Evolutionary conservation across 1,284 basidiomycete genomes (phyloP).

Genomic region (Clitocybe nebularis): DNA sequence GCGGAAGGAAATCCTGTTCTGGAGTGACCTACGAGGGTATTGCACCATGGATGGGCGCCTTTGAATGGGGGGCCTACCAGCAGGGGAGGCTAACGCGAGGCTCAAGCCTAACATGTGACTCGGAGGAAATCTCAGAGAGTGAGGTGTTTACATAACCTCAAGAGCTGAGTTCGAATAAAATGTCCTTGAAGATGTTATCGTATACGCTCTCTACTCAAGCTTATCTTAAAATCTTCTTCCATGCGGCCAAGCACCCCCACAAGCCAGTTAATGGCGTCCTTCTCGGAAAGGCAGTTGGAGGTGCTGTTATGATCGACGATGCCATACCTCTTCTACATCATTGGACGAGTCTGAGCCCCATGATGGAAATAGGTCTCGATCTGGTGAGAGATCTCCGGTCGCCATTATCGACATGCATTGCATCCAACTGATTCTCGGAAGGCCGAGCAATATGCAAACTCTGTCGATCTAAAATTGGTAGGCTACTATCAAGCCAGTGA

Average conservation of each 20-base stretch:
- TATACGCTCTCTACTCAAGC: slow-evolving; percentile 52
- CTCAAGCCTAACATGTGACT: too few relatives aligned
- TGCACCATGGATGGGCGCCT: too few relatives aligned
- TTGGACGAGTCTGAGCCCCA: slow-evolving; percentile 74
- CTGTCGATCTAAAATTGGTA: slow-evolving; percentile 45
- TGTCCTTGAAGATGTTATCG: slow-evolving; percentile 35
- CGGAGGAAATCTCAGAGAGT: too few relatives aligned
- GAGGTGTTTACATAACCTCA: too few relatives aligned
- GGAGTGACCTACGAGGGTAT: too few relatives aligned
- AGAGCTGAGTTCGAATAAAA: too few relatives aligned
- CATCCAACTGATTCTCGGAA: slow-evolving; percentile 21
- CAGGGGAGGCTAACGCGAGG: too few relatives aligned
- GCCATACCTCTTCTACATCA: slow-evolving; percentile 73
- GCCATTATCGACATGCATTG: not conserved
- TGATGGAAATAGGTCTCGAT: slow-evolving; percentile 78
- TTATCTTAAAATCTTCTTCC: slow-evolving; percentile 65
- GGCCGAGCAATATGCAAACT: slow-evolving; percentile 55
- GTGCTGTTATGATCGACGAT: slow-evolving; percentile 48
- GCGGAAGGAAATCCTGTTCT: too few relatives aligned
- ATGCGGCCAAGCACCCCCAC: slow-evolving; percentile 72
- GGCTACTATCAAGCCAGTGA: slow-evolving; percentile 75
- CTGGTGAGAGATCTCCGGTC: slow-evolving; percentile 42
- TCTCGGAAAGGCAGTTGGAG: slow-evolving; percentile 41
- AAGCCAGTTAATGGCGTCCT: slow-evolving; percentile 65
- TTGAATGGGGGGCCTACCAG: too few relatives aligned